A percentile compares a stretch with the other conserved stretches of the same genome.
Conservation (phyloP, 2,329 filamentous ascomycete species). For the Botrytis cinerea region DNA sequence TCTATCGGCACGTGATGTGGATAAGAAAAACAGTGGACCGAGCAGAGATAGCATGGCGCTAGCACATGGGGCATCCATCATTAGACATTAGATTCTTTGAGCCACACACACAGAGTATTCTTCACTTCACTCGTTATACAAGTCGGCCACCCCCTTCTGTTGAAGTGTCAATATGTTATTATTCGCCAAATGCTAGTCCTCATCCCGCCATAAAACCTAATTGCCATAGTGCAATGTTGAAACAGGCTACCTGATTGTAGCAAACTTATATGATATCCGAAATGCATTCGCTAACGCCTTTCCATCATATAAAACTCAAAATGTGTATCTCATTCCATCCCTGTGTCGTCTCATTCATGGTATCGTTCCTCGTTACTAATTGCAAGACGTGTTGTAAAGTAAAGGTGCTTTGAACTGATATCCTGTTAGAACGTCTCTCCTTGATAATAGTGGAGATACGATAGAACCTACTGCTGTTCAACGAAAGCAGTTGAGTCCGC, state of each 20-base stretch:
- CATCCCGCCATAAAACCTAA: background rate
- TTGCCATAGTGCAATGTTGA: background rate
- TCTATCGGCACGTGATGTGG: background rate
- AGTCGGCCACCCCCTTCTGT: background rate
- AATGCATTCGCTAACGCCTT: background rate
- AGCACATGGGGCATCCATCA: background rate
- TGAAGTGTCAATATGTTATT: background rate
- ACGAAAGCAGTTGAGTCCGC: conserved; percentile 18
- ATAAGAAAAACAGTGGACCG: background rate
- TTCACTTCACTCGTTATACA: background rate
- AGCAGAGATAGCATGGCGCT: background rate
- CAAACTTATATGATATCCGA: conserved; percentile 7
- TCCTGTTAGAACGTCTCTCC: background rate
- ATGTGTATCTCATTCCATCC: background rate
- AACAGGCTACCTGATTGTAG: background rate
- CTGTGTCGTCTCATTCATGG: background rate
- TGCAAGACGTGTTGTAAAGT: background rate
- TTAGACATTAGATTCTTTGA: background rate
- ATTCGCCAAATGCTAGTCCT: background rate
- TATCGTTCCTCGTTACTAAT: background rate
- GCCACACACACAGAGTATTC: background rate
- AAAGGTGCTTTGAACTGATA: background rate
- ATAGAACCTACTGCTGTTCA: conserved; percentile 1
- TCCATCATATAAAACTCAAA: background rate
- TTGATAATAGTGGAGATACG: background rate